A percentile compares a stretch with the other conserved stretches of the same genome.
Conservation (phyloP, 768 basidiomycete genomes). For the Podaxis sp. region DNA sequence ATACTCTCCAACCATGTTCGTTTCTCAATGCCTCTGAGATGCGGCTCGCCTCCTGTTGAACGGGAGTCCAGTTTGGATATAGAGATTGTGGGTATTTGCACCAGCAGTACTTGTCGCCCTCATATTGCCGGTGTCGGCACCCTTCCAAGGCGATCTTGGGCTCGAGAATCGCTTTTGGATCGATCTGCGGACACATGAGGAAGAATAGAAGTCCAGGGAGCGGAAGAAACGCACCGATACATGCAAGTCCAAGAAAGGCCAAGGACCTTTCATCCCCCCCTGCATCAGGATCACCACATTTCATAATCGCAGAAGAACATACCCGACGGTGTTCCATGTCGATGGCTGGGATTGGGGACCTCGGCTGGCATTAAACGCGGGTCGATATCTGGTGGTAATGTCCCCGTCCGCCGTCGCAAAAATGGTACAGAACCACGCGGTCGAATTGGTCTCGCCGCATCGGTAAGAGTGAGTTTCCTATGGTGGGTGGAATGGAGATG, state of each 20-base stretch:
- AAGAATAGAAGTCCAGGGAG: background rate
- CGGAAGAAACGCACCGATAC: slow-evolving; percentile 2
- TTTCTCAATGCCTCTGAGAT: slow-evolving; percentile 31
- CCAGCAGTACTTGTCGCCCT: slow-evolving; percentile 30
- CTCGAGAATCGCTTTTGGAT: slow-evolving; percentile 4
- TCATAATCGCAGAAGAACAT: background rate
- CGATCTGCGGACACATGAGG: background rate
- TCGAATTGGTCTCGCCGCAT: background rate
- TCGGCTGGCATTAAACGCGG: background rate
- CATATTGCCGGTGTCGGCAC: slow-evolving; percentile 24
- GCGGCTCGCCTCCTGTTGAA: slow-evolving; percentile 34
- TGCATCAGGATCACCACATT: background rate
- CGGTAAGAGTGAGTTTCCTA: background rate
- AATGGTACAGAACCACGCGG: background rate
- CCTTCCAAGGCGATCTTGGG: background rate
- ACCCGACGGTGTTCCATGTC: slow-evolving; percentile 15
- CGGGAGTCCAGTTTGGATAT: slow-evolving; percentile 50
- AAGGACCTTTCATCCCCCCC: background rate
- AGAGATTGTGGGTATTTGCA: slow-evolving; percentile 34
- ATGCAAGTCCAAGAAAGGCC: slow-evolving; percentile 15
- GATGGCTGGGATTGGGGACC: slow-evolving; percentile 15
- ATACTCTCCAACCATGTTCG: slow-evolving; percentile 23
- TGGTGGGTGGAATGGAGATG: background rate
- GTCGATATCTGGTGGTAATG: slow-evolving; percentile 1
- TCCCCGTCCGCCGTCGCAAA: background rate